phyloP scores from a whole-genome alignment of 148 eudicot genomes.

The Limonium bicolor region DNA sequence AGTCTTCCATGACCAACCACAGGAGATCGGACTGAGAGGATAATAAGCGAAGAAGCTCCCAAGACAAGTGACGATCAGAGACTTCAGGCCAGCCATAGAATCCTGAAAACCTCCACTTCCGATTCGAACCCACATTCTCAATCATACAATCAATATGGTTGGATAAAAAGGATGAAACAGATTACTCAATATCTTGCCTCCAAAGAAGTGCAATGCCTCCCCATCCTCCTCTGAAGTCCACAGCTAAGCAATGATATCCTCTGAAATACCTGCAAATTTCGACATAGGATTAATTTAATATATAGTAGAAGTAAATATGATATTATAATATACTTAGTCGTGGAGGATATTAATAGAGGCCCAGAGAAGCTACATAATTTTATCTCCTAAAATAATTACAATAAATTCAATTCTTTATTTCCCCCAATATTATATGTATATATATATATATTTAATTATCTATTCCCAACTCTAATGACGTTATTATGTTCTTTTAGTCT shows the following conservation, averaged over 20 bases:
- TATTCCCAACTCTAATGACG: too few relatives aligned
- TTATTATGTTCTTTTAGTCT: too few relatives aligned
- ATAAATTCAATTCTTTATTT: too few relatives aligned
- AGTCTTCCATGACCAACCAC: constrained; percentile 1
- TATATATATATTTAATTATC: too few relatives aligned
- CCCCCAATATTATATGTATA: too few relatives aligned
- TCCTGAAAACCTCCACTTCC: not conserved
- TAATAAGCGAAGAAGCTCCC: not conserved
- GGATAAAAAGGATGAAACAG: not conserved
- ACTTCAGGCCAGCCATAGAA: not conserved
- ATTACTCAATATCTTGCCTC: not conserved
- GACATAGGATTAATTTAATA: too few relatives aligned
- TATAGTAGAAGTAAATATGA: too few relatives aligned
- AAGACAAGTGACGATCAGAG: not conserved
- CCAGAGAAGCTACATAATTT: too few relatives aligned
- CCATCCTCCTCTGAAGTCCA: not conserved
- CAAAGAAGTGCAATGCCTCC: not conserved
- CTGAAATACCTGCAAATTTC: too few relatives aligned
- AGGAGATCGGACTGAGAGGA: not conserved
- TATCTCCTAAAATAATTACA: too few relatives aligned
- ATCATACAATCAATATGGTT: not conserved
- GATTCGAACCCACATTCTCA: not conserved
- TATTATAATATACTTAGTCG: too few relatives aligned
- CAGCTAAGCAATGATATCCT: not conserved
- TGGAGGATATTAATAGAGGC: too few relatives aligned